Conservation (phyloP, 208 protist genomes). For the Acanthamoeba triangularis region DNA sequence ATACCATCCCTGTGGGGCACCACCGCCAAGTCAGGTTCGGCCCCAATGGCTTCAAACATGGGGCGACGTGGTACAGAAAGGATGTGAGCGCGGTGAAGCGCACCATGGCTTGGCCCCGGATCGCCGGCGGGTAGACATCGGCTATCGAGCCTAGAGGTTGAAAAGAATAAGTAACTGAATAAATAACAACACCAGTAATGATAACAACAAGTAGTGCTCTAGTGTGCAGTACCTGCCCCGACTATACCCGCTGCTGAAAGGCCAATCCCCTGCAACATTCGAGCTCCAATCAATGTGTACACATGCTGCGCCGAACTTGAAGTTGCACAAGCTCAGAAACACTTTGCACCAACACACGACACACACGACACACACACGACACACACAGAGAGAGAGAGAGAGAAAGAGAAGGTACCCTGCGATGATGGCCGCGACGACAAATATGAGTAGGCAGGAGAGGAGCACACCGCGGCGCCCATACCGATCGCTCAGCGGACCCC, state of each 20-base stretch:
- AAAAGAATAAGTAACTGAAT: no score
- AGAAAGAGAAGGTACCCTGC: background rate
- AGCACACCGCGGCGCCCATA: background rate
- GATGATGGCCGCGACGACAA: background rate
- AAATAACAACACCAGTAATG: no score
- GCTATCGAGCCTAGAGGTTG: background rate
- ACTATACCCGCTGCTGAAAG: slow-evolving; percentile 3
- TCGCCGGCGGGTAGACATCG: slow-evolving; percentile 27
- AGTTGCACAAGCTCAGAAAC: background rate
- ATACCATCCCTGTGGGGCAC: background rate
- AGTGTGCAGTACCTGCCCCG: background rate
- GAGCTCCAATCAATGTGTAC: background rate
- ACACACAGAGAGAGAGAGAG: background rate
- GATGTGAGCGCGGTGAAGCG: background rate
- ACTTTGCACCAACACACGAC: background rate
- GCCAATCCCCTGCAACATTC: background rate
- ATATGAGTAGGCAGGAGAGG: background rate
- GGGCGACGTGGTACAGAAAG: background rate
- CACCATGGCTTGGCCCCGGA: slow-evolving; percentile 15
- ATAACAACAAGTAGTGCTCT: no score
- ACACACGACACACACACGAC: no score
- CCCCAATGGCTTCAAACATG: background rate
- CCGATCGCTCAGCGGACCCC: slow-evolving; percentile 30
- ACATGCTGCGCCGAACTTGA: background rate
- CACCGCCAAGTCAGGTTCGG: background rate